These are phyloP conservation scores for Eucalyptus albens DNA, from an alignment of 345 rosid genomes.

Conservation along the genomic window DNA sequence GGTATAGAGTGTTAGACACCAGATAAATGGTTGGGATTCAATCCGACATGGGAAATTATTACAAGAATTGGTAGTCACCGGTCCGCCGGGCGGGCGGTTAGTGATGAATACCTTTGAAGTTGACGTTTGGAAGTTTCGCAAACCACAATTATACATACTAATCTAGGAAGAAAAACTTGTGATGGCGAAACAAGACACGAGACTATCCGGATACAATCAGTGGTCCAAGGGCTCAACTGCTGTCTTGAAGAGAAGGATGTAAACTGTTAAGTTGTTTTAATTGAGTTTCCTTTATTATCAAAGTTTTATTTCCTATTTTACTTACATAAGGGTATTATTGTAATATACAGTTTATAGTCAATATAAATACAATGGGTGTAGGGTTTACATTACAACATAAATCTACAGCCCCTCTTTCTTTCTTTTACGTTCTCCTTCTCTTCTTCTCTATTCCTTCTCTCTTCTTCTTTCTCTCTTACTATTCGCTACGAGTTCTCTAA, in stretches of 20 bases:
- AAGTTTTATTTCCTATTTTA: no score
- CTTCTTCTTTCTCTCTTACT: no score
- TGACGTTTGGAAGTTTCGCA: neutral
- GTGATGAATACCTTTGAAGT: neutral
- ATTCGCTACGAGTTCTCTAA: no score
- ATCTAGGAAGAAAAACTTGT: neutral
- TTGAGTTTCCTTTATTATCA: no score
- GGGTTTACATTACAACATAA: no score
- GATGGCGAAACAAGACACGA: neutral
- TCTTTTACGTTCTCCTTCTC: no score
- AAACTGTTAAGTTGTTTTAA: no score
- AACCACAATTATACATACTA: neutral
- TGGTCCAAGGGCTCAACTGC: slow-evolving; percentile 82
- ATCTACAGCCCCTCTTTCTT: no score
- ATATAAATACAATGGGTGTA: no score
- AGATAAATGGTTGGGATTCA: neutral
- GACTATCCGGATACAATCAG: neutral
- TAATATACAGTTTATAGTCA: no score
- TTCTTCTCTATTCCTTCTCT: no score
- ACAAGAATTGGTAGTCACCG: neutral
- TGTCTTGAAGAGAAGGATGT: slow-evolving; percentile 89
- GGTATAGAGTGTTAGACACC: neutral
- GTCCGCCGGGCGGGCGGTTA: neutral
- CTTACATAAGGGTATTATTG: no score
- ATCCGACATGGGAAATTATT: neutral